These are phyloP conservation scores for Rhodotorula mucilaginosa DNA, from an alignment of 1,284 basidiomycete species.

Conservation along the genomic window DNA sequence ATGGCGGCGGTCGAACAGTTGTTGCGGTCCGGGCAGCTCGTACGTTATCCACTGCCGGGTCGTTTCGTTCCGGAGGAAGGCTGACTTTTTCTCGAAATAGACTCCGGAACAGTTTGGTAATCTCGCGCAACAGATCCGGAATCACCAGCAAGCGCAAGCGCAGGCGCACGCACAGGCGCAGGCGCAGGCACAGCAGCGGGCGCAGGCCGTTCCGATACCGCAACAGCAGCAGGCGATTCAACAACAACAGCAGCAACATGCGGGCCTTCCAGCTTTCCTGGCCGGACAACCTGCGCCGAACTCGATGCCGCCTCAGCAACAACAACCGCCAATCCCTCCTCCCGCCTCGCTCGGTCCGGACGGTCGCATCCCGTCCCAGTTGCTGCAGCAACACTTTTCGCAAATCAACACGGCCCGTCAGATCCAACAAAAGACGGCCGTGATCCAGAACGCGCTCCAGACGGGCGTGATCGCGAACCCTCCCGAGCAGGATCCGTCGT, in stretches of 20 bases:
- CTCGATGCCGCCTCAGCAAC: background rate
- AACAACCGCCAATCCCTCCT: background rate
- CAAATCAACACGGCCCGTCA: conserved; percentile 9
- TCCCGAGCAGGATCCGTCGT: conserved; percentile 2
- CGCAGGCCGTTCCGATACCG: background rate
- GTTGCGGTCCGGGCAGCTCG: conserved; percentile 27
- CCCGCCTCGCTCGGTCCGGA: conserved; percentile 5
- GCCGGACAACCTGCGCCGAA: background rate
- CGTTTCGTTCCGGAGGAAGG: background rate
- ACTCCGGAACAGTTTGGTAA: conserved; percentile 27
- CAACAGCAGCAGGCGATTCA: conserved; percentile 17
- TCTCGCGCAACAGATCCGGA: conserved; percentile 24
- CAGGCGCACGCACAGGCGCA: conserved; percentile 17
- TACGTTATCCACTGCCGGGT: background rate
- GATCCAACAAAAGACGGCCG: conserved; percentile 10
- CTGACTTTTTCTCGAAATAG: background rate
- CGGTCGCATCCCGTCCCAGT: conserved; percentile 20
- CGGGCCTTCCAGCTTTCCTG: background rate
- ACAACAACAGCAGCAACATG: conserved; percentile 1
- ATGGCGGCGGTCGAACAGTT: conserved; percentile 31
- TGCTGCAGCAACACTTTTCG: conserved; percentile 28
- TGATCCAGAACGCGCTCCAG: conserved; percentile 20
- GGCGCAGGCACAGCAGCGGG: background rate
- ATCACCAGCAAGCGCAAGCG: conserved; percentile 22
- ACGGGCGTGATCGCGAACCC: conserved; percentile 16